Conservation (phyloP, 1,284 basidiomycete species). For the Trametes versicolor region DNA sequence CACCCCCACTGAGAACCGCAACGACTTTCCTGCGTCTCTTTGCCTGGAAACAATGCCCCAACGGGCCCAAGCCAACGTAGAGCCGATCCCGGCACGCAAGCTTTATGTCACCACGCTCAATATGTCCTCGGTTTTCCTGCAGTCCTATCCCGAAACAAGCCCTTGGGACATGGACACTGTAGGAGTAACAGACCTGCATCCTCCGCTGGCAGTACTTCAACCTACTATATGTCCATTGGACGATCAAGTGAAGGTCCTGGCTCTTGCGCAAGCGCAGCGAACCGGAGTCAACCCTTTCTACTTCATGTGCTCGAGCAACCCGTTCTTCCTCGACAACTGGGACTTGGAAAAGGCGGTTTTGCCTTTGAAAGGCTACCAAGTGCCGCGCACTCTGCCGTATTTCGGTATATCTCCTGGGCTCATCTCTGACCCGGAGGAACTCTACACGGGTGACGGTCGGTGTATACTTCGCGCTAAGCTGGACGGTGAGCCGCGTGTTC, state of each 20-base stretch:
- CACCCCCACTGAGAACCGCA: too few species aligned
- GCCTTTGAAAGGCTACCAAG: background rate
- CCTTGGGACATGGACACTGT: background rate
- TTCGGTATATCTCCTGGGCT: background rate
- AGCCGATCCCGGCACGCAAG: too few species aligned
- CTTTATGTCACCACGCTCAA: background rate
- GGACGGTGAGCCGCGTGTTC: background rate
- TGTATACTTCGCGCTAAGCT: background rate
- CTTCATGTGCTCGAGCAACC: constrained; percentile 1
- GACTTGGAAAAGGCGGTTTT: background rate
- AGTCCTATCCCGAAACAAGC: background rate
- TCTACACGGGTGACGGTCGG: background rate
- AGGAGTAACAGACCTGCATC: background rate
- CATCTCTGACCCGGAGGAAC: background rate
- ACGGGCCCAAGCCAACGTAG: too few species aligned
- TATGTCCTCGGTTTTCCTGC: constrained; percentile 2
- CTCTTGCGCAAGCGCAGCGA: background rate
- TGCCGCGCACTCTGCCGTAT: background rate
- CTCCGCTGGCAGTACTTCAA: background rate
- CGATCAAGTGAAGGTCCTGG: background rate
- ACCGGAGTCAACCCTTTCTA: background rate
- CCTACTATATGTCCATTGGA: background rate
- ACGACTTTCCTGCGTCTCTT: too few species aligned
- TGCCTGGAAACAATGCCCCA: too few species aligned
- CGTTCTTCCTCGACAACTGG: background rate